Conservation (phyloP, 2,329 filamentous ascomycete genomes). For the Akanthomyces dipterigenus region DNA sequence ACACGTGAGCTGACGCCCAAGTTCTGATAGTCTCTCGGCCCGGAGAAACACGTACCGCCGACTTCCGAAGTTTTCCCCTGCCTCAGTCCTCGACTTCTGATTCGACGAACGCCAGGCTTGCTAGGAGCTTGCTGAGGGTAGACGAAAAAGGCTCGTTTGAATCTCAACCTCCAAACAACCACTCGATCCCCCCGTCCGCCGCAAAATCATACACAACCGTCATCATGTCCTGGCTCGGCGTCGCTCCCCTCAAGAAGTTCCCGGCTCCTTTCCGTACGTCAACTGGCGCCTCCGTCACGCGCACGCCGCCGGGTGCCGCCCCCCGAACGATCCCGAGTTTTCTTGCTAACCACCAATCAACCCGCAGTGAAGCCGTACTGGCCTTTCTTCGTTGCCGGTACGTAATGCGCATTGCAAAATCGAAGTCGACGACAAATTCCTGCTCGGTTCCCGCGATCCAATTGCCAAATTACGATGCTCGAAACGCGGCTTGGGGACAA, state of each 20-base stretch:
- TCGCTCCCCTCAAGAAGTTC: constrained; percentile 67
- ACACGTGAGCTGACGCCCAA: constrained; percentile 7
- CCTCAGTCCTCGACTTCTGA: constrained; percentile 10
- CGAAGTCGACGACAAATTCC: constrained; percentile 7
- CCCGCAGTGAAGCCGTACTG: constrained; percentile 75
- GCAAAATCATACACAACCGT: constrained; percentile 32
- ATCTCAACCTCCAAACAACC: constrained; percentile 16
- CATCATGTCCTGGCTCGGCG: constrained; percentile 70
- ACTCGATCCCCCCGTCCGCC: constrained; percentile 29
- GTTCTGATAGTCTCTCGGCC: not conserved
- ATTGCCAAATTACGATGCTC: not conserved
- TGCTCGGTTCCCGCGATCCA: not conserved
- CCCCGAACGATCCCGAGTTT: constrained; percentile 5
- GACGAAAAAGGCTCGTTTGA: constrained; percentile 13
- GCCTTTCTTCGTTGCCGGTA: constrained; percentile 95
- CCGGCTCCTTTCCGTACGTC: constrained; percentile 69
- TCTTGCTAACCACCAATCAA: constrained; percentile 14
- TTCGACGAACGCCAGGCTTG: constrained; percentile 6
- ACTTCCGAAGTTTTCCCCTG: constrained; percentile 5
- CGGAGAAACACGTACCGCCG: constrained; percentile 5
- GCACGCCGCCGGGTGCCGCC: not conserved
- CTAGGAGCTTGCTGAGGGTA: constrained; percentile 6
- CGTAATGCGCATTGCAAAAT: constrained; percentile 31
- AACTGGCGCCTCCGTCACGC: constrained; percentile 24
- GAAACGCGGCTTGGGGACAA: not conserved